Base-by-base conservation (phyloP, 192 early-diverging fungal species). In the Podila epigama region DNA sequence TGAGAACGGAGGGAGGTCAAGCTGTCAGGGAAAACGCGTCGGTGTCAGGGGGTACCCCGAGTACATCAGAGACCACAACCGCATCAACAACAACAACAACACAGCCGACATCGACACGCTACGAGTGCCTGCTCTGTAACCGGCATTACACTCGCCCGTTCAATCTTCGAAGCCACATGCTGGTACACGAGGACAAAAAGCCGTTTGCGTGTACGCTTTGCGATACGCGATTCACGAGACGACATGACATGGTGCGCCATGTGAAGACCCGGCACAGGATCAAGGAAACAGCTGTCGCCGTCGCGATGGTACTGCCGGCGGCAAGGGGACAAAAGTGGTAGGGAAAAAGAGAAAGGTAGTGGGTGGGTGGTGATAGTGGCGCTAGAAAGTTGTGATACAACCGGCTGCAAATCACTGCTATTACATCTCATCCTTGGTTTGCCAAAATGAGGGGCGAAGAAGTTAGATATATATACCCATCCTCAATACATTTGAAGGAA, bases 121-220 rank as follows among this genome's bases (percentile, higher is more conserved):
- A 58, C 29, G 13, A 18, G 5, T 71, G 69, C 33, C 40, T n/a
- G 3, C 20, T 36, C 7, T 71, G 69, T 33, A 20, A 11, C 2
- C 54, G 48, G 29, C 8, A 4, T 1, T 72, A 58, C 18, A 72
- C 70, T 12, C 44, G 70, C 5, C 70, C 62, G 2, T 72, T 72
- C 63, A 72, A 72, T 18, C 44, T 72, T 0, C 70, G 70, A 11
- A 64, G 61, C 15, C 70, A 72, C 29, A 57, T 64, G 29, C 51
- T 65, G 8, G 51, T 48, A 1, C 70, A 72, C 33, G 50, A 55
- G 29, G 39, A 57, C 9, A 60, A 28, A 33, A 51, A 25, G 32
- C 70, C 70, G 3, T 65, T 60, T 55, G 50, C 29, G 6, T 72
- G 70, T 27, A 34, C 58, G 20, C n/a, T 25, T 11, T 72, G 70